Evolutionary conservation across 805 yeast genomes (phyloP), one percentile per base, ranked within the genome.

Genomic region (Myxozyma lipomycoides): DNA sequence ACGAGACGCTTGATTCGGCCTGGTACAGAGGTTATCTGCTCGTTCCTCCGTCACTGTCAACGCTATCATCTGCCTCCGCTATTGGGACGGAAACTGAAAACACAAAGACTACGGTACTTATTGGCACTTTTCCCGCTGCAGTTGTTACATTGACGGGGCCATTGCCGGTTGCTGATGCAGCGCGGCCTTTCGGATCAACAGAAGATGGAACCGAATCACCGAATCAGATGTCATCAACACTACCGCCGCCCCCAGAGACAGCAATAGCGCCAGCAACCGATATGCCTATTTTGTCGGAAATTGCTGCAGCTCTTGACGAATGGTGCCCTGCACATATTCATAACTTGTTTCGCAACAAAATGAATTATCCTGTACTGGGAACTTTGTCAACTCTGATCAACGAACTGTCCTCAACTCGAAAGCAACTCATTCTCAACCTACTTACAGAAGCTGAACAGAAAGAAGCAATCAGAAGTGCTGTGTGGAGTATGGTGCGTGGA

Each of bases 11-110:
- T 15, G 76, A 76, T 15, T 48, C 48, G n/a, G 23, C 30, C 55
- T 88, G 95, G 95, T 87, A 82, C 22, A 74, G 95, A 60, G 95
- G 89, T 10, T 87, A 88, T 65, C 73, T 79, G 3, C 70, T 84
- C 32, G 71, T 83, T 35, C 76, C 81, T 51, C 90, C 95, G 46
- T 56, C 57, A 51, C 50, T 66, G 64, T 42, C 63, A 64, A 44
- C 68, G 59, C 26, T 28, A 12, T n/a, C n/a, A n/a, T 12, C 32
- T 12, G 32, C 32, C 12, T 28, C 32, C 12, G 7, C 32, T 12
- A 6, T 15, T 6, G n/a, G 21, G 12, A 61, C 61, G 64, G 68
- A 57, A 64, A 54, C 58, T 38, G 61, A 63, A 26, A 63, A 63
- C 9, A 58, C 49, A 9, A 47, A 56, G 45, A 57, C 56, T 46